Base-by-base conservation (phyloP, 225 moss, liverwort and hornwort genomes). In the Polytrichum formosum region DNA sequence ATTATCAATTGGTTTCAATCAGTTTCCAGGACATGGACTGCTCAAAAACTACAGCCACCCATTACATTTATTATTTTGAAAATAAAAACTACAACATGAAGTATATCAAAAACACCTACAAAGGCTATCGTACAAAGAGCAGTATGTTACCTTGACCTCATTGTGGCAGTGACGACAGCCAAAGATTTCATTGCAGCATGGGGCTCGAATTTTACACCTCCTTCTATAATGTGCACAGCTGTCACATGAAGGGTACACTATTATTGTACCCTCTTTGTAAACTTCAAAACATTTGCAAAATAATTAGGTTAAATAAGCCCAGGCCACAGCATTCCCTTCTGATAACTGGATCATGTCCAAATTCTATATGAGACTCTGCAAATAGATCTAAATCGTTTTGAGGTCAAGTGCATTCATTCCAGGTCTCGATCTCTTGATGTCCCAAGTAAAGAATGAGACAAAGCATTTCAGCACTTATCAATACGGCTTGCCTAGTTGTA, bases 121-220 rank as follows among this genome's bases (percentile, higher is more conserved):
- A 69, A 61, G 21, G 65, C 20, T 61, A 0, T 10, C 9, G 4
- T 7, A 59, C 6, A 33, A 18, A 33, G 20, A 69, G 23, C 55
- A 64, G 19, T 18, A 25, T 1, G 1, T 1, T 62, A 89, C 91
- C 90, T 87, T 93, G 2, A 84, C 92, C 25, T 97, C 97, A 55
- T 97, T 97, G 72, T 94, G 97, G 66, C 97, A 97, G 74, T 97
- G 97, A 1, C 94, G 89, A 73, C 97, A 97, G 31, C 84, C 88
- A 31, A 87, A 97, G 69, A 91, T 75, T 72, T 92, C 94, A 28
- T 89, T 86, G 68, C 97, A 97, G 82, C 97, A 97, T 9, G 92
- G 94, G 19, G 97, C 94, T 13, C 91, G 88, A 25, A 97, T 83
- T 22, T 88, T 86, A 68, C 97, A 97, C 37, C 97, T 83, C 66